Percentiles rank a stretch among this genome's conserved stretches.
Conservation (phyloP, 2,329 filamentous ascomycete species). For the Onygena corvina region DNA sequence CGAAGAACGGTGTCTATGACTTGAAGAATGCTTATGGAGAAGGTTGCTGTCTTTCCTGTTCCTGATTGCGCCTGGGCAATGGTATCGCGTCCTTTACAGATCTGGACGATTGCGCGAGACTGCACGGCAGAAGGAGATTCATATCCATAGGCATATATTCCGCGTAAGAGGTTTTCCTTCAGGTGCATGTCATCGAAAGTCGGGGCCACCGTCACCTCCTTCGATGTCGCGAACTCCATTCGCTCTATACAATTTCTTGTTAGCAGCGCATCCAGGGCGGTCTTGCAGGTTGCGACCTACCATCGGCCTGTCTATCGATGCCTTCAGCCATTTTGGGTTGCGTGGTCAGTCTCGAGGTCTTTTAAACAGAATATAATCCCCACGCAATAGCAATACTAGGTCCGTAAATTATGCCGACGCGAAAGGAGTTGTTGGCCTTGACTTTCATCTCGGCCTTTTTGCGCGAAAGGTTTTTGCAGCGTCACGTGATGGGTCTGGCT, state of each 20-base stretch:
- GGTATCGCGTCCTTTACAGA: conserved; percentile 97
- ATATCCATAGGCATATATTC: conserved; percentile 97
- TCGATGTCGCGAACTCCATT: conserved; percentile 97
- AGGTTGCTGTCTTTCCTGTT: conserved; percentile 99
- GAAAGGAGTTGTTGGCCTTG: neutral
- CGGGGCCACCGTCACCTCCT: conserved; percentile 85
- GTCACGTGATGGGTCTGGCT: neutral
- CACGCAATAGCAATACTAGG: neutral
- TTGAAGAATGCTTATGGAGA: conserved; percentile 98
- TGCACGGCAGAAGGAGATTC: conserved; percentile 96
- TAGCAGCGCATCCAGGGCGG: neutral
- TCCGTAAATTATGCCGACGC: neutral
- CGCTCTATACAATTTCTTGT: conserved; percentile 46
- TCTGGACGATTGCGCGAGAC: conserved; percentile 94
- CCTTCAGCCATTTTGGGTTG: conserved; percentile 67
- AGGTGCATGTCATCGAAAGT: conserved; percentile 94
- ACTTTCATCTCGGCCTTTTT: neutral
- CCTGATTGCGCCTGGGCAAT: conserved; percentile 98
- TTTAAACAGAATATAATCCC: neutral
- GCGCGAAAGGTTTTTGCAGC: neutral
- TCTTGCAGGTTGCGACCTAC: conserved; percentile 22
- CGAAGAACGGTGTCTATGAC: conserved; percentile 94
- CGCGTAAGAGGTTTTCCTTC: conserved; percentile 92
- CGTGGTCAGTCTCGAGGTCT: neutral
- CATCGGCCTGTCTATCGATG: conserved; percentile 81